Evolutionary conservation across 495 filamentous ascomycete genomes (phyloP), one percentile per base, ranked within the genome.

Genomic region (Daldinia vernicosa): DNA sequence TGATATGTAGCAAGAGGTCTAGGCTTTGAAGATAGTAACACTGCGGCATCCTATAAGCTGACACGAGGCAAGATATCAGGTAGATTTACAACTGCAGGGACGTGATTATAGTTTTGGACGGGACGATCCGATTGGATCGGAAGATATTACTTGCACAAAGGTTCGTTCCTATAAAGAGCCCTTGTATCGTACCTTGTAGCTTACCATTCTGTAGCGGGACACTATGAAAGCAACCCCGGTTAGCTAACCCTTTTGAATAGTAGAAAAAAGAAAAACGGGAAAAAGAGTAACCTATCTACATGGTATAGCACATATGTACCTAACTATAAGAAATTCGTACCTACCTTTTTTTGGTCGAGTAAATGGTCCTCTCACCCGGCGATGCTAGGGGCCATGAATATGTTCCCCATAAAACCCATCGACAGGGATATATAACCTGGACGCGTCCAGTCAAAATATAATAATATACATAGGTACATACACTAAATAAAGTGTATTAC

Each of bases 91-190:
- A 24, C 43, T 47, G 43, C 43, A 47, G 19, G 43, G 19, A 24
- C 8, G 14, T 22, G 4, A 2, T 12, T 56, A 32, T 27, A 58
- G 32, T 8, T 8, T 15, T n/a, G 19, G 33, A 58, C 54, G 55
- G 33, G 33, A 14, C 55, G 33, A 58, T 58, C 55, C 55, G 19
- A 58, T 58, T 58, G 55, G 55, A 39, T 39, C 55, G 33, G 55
- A 58, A 58, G 17, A 24, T 58, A 58, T 39, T 39, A 22, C 43
- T 47, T 3, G 17, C 43, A 22, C 19, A 24, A 47, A 47, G 43
- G 17, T 24, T 22, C 2, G 14, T 47, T 47, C 43, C 43, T 47
- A 47, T 47, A 47, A 12, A 47, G 22, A 12, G 9, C 17, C 43
- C 43, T 24, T 37, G 33, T 39, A 24, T 35, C 3, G 12, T 14